Percentiles rank a stretch among this genome's conserved stretches.
Evolutionary conservation across 2,329 filamentous ascomycete genomes (phyloP).

Genomic region (Nannizziopsis arthrosporioides): DNA sequence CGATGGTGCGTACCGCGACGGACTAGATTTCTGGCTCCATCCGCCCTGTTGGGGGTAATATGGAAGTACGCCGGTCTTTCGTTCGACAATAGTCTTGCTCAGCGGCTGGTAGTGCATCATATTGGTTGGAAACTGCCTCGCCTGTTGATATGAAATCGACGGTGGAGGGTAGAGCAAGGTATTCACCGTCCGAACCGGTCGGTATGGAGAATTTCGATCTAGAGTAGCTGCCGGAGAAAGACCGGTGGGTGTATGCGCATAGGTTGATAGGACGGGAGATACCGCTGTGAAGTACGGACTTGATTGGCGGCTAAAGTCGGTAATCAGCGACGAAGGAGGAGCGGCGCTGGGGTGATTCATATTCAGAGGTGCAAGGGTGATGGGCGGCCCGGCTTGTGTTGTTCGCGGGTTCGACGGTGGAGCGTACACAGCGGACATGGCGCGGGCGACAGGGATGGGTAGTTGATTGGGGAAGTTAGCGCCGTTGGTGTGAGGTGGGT

Average conservation of each 20-base stretch:
- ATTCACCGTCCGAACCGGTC: slow-evolving; percentile 77
- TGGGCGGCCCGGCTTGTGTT: slow-evolving; percentile 32
- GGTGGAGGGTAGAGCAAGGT: slow-evolving; percentile 84
- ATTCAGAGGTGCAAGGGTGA: slow-evolving; percentile 22
- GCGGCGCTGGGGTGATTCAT: slow-evolving; percentile 23
- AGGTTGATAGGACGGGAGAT: slow-evolving; percentile 59
- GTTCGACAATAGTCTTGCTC: slow-evolving; percentile 55
- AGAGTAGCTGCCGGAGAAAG: slow-evolving; percentile 82
- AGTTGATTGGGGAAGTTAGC: slow-evolving; percentile 5
- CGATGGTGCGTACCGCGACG: slow-evolving; percentile 23
- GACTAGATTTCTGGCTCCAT: slow-evolving; percentile 25
- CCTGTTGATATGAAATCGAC: slow-evolving; percentile 63
- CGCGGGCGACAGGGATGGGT: slow-evolving; percentile 32
- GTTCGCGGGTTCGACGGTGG: slow-evolving; percentile 33
- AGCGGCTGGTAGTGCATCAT: slow-evolving; percentile 77
- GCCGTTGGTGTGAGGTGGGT: slow-evolving; percentile 17
- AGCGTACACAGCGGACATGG: slow-evolving; percentile 67
- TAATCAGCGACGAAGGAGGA: slow-evolving; percentile 16
- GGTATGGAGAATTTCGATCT: slow-evolving; percentile 83
- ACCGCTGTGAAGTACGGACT: slow-evolving; percentile 40
- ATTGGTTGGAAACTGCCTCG: slow-evolving; percentile 51
- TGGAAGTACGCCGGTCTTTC: slow-evolving; percentile 57
- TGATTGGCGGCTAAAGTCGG: slow-evolving; percentile 35
- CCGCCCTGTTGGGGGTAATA: slow-evolving; percentile 35
- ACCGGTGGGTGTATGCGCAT: slow-evolving; percentile 51